Conservation (phyloP, 2,329 filamentous ascomycete genomes). For the Didymella sp. region DNA sequence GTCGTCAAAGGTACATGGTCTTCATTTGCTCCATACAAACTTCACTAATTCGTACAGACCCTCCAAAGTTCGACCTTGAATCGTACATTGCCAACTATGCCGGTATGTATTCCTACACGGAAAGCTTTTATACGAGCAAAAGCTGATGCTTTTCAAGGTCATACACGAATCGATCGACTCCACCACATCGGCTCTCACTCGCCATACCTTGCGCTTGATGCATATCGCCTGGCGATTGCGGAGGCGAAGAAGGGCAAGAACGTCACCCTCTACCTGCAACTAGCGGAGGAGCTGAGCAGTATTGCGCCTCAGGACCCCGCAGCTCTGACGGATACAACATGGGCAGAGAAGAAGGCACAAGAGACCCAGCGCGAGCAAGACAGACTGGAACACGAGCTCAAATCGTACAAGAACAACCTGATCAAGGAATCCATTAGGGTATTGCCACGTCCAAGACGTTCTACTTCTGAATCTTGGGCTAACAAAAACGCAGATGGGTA, state of each 20-base stretch:
- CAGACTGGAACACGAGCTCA: conserved; percentile 83
- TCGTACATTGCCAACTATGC: conserved; percentile 89
- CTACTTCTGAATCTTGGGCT: background rate
- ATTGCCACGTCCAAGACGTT: conserved; percentile 30
- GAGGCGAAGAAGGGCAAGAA: conserved; percentile 82
- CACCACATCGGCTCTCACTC: conserved; percentile 81
- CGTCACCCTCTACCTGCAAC: conserved; percentile 72
- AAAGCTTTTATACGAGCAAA: background rate
- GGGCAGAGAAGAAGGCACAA: conserved; percentile 73
- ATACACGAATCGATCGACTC: conserved; percentile 81
- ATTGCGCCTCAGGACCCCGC: conserved; percentile 73
- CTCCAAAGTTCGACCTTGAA: conserved; percentile 89
- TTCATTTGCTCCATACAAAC: background rate
- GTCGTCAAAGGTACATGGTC: conserved; percentile 43
- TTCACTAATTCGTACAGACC: conserved; percentile 60
- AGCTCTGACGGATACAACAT: conserved; percentile 71
- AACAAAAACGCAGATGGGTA: conserved; percentile 74
- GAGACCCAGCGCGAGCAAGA: conserved; percentile 73
- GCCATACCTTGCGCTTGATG: conserved; percentile 76
- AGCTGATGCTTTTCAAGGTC: conserved; percentile 60
- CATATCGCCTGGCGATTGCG: conserved; percentile 75
- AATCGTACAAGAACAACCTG: conserved; percentile 93
- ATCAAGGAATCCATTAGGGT: conserved; percentile 97
- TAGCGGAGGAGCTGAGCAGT: conserved; percentile 68
- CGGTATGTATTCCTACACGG: conserved; percentile 60